A percentile compares a stretch with the other conserved stretches of the same genome.
These are phyloP conservation scores for Grosmannia serpens DNA, from an alignment of 2,329 filamentous ascomycete genomes.

Conservation along the genomic window DNA sequence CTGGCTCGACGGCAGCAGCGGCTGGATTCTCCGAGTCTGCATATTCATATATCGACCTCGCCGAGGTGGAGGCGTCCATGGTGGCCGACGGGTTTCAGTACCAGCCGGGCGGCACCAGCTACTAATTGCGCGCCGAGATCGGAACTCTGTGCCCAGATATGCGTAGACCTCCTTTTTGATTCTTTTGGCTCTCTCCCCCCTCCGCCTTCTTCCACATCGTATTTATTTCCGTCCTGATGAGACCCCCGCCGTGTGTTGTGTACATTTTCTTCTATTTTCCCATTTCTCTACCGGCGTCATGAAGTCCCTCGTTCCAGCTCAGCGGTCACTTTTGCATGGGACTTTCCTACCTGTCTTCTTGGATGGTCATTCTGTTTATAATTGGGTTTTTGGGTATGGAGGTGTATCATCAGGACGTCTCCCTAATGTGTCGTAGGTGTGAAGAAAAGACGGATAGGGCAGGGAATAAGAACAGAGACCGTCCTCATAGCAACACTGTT, in stretches of 20 bases:
- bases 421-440: too few relatives aligned
- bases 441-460: too few relatives aligned
- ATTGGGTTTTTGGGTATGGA: too few relatives aligned
- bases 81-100: conserved; percentile 33
- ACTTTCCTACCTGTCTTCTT: too few relatives aligned
- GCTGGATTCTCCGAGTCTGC: neutral
- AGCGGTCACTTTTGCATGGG: neutral
- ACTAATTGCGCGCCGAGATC: neutral
- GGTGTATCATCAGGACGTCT: too few relatives aligned
- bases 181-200: neutral
- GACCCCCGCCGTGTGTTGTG: too few relatives aligned
- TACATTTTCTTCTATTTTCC: neutral
- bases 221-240: too few relatives aligned
- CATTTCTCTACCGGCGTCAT: neutral
- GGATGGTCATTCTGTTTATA: too few relatives aligned
- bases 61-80: conserved; percentile 19
- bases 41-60: conserved; percentile 5
- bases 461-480: too few relatives aligned
- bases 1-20: neutral
- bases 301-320: neutral
- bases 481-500: too few relatives aligned
- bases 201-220: neutral
- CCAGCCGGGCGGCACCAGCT: conserved; percentile 14
- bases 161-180: neutral
- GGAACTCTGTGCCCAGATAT: neutral